Evolutionary conservation across 2,329 filamentous ascomycete genomes (phyloP), one percentile per base, ranked within the genome.

Genomic region (Colletotrichum simmondsii): DNA sequence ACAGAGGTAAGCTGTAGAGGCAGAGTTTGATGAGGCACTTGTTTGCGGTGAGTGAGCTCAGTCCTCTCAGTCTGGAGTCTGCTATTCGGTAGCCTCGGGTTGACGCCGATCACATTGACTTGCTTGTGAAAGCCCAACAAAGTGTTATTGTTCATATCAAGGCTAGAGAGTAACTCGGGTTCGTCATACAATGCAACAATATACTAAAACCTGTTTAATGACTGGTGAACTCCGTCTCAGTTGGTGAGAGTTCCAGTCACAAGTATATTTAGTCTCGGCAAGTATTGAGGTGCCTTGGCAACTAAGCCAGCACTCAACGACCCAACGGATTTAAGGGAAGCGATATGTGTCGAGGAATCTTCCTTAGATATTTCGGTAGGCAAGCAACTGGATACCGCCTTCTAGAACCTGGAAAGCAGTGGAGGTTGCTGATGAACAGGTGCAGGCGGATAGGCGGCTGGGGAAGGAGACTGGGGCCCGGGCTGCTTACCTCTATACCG

Each of bases 401-500:
- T 59, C 16, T 49, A 49, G 7, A 42, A 42, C 42, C 19, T 49
- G 37, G 37, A 42, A 42, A 42, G 37, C 16, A 42, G 37, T 42
- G 37, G 37, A 49, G 19, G n/a, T 28, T 37, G 37, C 26, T 60
- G 63, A 67, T 61, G 46, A 42, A 56, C 49, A 71, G 22, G 28
- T 49, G 57, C 35, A 62, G 42, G 64, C 64, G 37, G 67, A 57
- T 32, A 59, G 37, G 42, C 30, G 30, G 59, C 22, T 19, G 24
- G 32, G 12, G 6, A 37, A 65, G 24, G 24, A 24, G 16, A 65
- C n/a, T 22, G 30, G 62, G 57, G 42, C 46, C 42, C 4, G 19
- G 53, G 37, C 28, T 37, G 67, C 37, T 53, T 64, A 72, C 58
- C 65, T 35, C 11, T 35, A 35, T 35, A 35, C 11, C 11, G 32